Conservation (phyloP, 495 filamentous ascomycete species). For the Aspergillus homomorphus region DNA sequence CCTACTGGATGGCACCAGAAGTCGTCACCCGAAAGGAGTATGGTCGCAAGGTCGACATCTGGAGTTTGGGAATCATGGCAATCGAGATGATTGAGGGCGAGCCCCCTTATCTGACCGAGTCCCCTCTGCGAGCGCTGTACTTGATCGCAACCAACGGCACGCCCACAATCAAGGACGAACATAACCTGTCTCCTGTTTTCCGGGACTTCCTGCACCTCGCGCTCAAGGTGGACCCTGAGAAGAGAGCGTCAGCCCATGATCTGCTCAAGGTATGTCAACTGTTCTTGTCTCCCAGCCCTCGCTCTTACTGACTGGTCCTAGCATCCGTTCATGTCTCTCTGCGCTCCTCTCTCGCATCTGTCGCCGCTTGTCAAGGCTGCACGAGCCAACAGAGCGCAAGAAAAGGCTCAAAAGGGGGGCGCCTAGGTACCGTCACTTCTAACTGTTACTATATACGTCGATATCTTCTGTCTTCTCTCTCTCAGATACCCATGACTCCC, state of each 20-base stretch:
- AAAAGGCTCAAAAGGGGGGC: conserved; percentile 67
- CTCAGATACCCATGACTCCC: conserved; percentile 44
- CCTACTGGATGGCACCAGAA: conserved; percentile 99
- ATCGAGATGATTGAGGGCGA: conserved; percentile 99
- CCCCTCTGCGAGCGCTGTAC: conserved; percentile 87
- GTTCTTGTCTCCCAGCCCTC: conserved; percentile 1
- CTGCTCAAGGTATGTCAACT: conserved; percentile 69
- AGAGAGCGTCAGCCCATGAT: conserved; percentile 91
- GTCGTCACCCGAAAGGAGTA: conserved; percentile 97
- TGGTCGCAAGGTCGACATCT: conserved; percentile 97
- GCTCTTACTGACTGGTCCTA: conserved; percentile 40
- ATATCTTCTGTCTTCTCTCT: conserved; percentile 34
- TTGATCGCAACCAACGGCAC: conserved; percentile 97
- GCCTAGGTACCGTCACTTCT: conserved; percentile 26
- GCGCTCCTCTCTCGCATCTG: conserved; percentile 71
- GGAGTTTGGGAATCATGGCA: conserved; percentile 99
- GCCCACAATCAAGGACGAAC: conserved; percentile 89
- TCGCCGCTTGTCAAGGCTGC: conserved; percentile 86
- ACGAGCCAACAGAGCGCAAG: conserved; percentile 74
- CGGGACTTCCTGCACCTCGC: conserved; percentile 86
- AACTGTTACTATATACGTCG: conserved; percentile 24
- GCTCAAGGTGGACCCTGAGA: conserved; percentile 93
- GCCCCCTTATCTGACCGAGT: conserved; percentile 94
- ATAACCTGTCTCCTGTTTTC: conserved; percentile 75
- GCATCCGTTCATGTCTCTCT: conserved; percentile 84